A percentile compares a stretch with the other conserved stretches of the same genome.
Evolutionary conservation across 192 early-diverging fungal genomes (phyloP).

Genomic region (Umbelopsis isabellina): DNA sequence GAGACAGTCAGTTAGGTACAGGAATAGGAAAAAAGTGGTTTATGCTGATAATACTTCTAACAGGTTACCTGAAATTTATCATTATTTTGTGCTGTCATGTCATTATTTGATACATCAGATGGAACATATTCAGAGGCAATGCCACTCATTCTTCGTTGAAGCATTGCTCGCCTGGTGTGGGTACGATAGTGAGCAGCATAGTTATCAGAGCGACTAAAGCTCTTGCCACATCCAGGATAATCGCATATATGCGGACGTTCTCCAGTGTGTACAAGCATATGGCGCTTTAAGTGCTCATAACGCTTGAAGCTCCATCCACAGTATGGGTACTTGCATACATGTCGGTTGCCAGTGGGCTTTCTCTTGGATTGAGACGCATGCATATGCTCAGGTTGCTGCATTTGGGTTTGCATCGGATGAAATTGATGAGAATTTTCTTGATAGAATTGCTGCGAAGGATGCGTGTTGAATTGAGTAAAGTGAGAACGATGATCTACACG

Average conservation of each 20-base stretch:
- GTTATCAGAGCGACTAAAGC: slow-evolving; percentile 80
- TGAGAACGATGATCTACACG: slow-evolving; percentile 14
- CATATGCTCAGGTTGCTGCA: slow-evolving; percentile 3
- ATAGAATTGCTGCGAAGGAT: slow-evolving; percentile 13
- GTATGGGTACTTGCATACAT: slow-evolving; percentile 47
- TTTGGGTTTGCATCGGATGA: neutral
- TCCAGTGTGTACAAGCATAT: slow-evolving; percentile 77
- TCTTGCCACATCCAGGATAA: slow-evolving; percentile 75
- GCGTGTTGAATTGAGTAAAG: slow-evolving; percentile 3
- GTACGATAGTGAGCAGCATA: slow-evolving; percentile 77
- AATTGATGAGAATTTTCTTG: neutral
- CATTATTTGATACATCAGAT: neutral
- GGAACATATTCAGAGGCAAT: slow-evolving; percentile 12
- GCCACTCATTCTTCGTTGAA: slow-evolving; percentile 17
- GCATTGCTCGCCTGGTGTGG: slow-evolving; percentile 51
- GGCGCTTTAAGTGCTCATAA: slow-evolving; percentile 81
- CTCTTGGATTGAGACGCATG: neutral
- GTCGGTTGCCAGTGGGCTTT: slow-evolving; percentile 14
- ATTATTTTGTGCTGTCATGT: neutral
- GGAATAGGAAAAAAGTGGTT: too few relatives aligned
- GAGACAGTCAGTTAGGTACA: neutral
- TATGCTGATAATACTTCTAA: too few relatives aligned
- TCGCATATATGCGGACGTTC: slow-evolving; percentile 70
- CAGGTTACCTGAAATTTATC: slow-evolving; percentile 11
- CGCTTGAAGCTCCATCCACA: slow-evolving; percentile 72